phyloP scores from a whole-genome alignment of 352 stramenopile species.

The Globisporangium emineosum region DNA sequence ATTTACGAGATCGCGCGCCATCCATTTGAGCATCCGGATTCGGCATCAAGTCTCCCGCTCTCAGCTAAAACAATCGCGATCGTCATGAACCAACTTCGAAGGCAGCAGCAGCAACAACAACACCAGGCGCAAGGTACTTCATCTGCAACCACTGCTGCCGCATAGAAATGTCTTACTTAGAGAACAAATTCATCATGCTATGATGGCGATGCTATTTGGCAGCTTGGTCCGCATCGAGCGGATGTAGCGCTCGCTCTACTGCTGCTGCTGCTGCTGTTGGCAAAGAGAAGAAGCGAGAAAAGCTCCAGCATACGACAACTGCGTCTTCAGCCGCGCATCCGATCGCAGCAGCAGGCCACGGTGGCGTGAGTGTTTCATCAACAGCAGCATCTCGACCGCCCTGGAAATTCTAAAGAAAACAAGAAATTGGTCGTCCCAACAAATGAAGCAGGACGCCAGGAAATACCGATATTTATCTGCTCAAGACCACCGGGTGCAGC shows the following conservation, averaged over 20 bases:
- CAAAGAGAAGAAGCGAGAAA: constrained; percentile 13
- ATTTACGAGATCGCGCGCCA: constrained; percentile 85
- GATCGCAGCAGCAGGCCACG: background rate
- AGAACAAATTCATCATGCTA: background rate
- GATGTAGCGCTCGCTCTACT: background rate
- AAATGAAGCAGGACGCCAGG: background rate
- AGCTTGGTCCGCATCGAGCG: constrained; percentile 3
- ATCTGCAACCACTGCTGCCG: constrained; percentile 6
- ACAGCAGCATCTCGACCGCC: constrained; percentile 13
- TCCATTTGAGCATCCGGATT: constrained; percentile 72
- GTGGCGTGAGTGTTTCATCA: background rate
- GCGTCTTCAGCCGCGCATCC: background rate
- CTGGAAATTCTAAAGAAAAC: constrained; percentile 17
- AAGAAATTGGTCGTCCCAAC: background rate
- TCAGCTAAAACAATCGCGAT: constrained; percentile 45
- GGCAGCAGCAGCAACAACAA: constrained; percentile 21
- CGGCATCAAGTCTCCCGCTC: constrained; percentile 49
- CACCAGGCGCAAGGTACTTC: constrained; percentile 7
- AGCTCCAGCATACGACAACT: background rate
- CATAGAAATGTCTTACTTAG: constrained; percentile 4
- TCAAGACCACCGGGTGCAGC: background rate
- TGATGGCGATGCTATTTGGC: constrained; percentile 3
- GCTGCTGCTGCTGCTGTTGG: background rate
- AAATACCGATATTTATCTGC: constrained; percentile 7
- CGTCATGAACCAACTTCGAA: constrained; percentile 44